Evolutionary conservation across 139 green algal species (phyloP), one percentile per base, ranked within the genome.

Genomic region (Tetradesmus obliquus): DNA sequence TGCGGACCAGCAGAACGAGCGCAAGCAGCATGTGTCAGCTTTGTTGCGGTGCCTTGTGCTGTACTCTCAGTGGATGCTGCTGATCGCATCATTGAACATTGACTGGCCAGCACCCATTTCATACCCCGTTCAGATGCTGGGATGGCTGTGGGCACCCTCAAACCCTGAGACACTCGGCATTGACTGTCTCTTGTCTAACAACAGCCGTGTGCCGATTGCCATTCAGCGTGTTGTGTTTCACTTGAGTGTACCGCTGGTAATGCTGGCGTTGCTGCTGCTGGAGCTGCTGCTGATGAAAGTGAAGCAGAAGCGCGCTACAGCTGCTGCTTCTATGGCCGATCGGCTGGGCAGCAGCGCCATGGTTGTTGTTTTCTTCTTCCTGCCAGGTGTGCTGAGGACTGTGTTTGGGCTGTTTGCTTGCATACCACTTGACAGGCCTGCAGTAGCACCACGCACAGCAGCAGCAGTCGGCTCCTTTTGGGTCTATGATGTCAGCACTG

Each of bases 201-300:
- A 8, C 2, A 32, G 7, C 10, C 10, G 15, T 8, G 2, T 88
- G 57, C 83, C 57, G 1, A 4, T 79, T 22, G 57, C n/a, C 1
- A n/a, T 57, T 7, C 83, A 88, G n/a, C 57, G 53, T 9, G 9
- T 88, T 3, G 5, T 88, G 57, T 88, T 88, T 15, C 79, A 88
- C 12, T 15, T 88, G 2, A 24, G 71, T 76, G 22, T 88, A n/a
- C 20, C 51, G 3, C n/a, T 45, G 0, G 32, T 45, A 0, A 45
- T 88, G 83, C n/a, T 88, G 8, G n/a, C 8, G 1, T 2, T 76
- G n/a, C 8, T 88, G 55, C 9, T 74, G 55, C 6, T 88, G 22
- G 83, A 88, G 15, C 10, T 5, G 7, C 22, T 76, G 1, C 20
- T 69, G 32, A 3, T 58, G 55, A 69, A 45, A 20, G 15, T 87